Evolutionary conservation across 129 eudicot species (phyloP).

Genomic region (Silybum marianum): DNA sequence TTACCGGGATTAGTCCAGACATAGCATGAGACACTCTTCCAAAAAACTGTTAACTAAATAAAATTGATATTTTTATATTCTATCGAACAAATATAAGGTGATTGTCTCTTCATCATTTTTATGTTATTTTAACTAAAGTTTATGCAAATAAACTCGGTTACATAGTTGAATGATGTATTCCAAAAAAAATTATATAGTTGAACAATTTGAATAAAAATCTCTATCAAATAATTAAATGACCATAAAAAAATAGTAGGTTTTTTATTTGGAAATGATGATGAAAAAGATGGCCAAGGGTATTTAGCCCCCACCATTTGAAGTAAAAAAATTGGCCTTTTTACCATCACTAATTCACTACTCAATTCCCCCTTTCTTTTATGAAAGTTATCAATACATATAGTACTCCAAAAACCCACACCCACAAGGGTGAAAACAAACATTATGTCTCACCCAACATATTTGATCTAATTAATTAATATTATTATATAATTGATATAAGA

Average conservation of each 20-base stretch:
- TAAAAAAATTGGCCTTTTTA: background rate
- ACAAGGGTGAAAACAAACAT: background rate
- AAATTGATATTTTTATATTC: too few species aligned
- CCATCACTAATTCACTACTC: background rate
- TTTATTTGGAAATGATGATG: background rate
- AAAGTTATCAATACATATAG: background rate
- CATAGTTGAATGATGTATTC: background rate
- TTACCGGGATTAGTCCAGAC: too few species aligned
- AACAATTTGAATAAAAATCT: background rate
- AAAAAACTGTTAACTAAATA: background rate
- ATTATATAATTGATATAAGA: background rate
- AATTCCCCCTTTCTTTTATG: background rate
- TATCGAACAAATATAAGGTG: background rate
- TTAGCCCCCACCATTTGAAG: background rate
- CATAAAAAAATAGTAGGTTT: background rate
- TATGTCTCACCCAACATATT: background rate
- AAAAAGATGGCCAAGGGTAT: background rate
- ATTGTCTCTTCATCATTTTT: background rate
- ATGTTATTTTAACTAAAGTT: background rate
- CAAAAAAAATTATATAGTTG: background rate
- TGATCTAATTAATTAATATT: background rate
- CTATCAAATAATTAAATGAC: background rate
- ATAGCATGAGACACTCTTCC: too few species aligned
- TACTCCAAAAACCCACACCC: conserved; percentile 12
- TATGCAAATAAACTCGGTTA: background rate